These are phyloP conservation scores for Saccharomycopsis crataegensis DNA, from an alignment of 1,139 yeast genomes.

Conservation along the genomic window DNA sequence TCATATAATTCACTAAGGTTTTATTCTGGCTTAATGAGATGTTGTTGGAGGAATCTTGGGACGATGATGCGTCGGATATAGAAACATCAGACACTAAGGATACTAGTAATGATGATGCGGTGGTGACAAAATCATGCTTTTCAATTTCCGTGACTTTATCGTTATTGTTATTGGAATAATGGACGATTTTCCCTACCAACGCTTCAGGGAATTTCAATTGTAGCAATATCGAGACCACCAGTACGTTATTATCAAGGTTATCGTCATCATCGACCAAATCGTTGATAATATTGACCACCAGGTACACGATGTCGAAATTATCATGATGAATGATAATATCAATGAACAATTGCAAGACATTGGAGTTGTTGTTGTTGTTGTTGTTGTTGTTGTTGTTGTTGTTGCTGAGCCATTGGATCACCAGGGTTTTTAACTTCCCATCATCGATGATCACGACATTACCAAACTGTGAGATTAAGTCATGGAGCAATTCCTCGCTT, in stretches of 20 bases:
- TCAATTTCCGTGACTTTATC: too few relatives aligned
- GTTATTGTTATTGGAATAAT: too few relatives aligned
- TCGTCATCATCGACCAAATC: conserved; percentile 4
- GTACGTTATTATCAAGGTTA: not conserved
- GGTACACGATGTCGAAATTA: conserved; percentile 13
- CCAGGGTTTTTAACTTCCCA: not conserved
- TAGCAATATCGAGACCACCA: not conserved
- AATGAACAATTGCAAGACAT: not conserved
- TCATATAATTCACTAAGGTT: too few relatives aligned
- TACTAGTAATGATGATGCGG: too few relatives aligned
- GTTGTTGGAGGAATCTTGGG: too few relatives aligned
- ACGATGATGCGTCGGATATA: too few relatives aligned
- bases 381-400: not conserved
- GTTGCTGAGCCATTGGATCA: conserved; percentile 1
- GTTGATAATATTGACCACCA: conserved; percentile 7
- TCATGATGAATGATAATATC: conserved; percentile 2
- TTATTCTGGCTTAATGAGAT: too few relatives aligned
- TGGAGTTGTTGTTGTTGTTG: not conserved
- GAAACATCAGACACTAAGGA: too few relatives aligned
- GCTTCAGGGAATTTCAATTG: not conserved
- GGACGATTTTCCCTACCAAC: not conserved
- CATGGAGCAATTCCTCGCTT: conserved; percentile 5
- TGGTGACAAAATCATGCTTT: too few relatives aligned
- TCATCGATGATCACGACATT: conserved; percentile 3
- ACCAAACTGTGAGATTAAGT: conserved; percentile 7